Evolutionary conservation across 371 early-diverging fungal species (phyloP).

Genomic region (Rhizopus arrhizus): DNA sequence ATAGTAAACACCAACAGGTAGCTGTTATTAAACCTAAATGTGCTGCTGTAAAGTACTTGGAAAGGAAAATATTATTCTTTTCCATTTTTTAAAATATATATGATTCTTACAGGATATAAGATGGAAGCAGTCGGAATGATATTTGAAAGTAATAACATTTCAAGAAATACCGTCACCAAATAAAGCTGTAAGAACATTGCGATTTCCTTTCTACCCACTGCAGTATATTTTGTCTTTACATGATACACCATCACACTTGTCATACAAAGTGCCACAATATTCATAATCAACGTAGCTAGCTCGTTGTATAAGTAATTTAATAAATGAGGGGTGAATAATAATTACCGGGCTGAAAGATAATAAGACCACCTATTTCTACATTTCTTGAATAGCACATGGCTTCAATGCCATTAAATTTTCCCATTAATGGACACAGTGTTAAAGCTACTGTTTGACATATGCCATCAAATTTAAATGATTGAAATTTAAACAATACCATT

Average conservation of each 20-base stretch:
- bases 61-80: not conserved
- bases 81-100: not conserved
- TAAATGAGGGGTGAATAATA: constrained; percentile 1
- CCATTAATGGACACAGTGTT: constrained; percentile 88
- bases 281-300: constrained; percentile 72
- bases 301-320: not conserved
- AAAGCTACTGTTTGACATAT: constrained; percentile 83
- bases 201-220: constrained; percentile 93
- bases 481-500: constrained; percentile 40
- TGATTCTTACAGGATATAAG: constrained; percentile 67
- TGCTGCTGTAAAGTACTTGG: constrained; percentile 75
- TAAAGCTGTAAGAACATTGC: constrained; percentile 90
- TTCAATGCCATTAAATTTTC: constrained; percentile 72
- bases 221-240: constrained; percentile 89
- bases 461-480: constrained; percentile 71
- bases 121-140: constrained; percentile 76
- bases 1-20: constrained; percentile 78
- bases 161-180: constrained; percentile 67
- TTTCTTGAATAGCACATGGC: constrained; percentile 91
- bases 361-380: constrained; percentile 72
- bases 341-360: constrained; percentile 90
- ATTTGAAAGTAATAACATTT: constrained; percentile 78
- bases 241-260: constrained; percentile 89
- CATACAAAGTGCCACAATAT: constrained; percentile 82
- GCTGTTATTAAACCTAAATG: constrained; percentile 75